phyloP scores from a whole-genome alignment of 768 basidiomycete genomes.

The Suillus occidentalis region DNA sequence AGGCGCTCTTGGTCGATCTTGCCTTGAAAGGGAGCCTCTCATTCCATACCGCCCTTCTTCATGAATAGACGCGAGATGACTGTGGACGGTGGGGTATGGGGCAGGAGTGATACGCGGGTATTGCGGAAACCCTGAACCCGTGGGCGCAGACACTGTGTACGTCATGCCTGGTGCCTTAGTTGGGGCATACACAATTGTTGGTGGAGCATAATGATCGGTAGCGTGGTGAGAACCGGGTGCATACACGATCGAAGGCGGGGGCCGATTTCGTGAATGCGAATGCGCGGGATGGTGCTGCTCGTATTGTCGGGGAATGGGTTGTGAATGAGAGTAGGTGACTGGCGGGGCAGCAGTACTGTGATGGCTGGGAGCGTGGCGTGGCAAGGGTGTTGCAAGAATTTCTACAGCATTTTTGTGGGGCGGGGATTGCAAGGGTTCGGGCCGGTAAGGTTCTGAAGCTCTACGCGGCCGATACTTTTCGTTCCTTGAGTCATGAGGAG shows the following conservation, averaged over 20 bases:
- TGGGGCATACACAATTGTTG: constrained; percentile 56
- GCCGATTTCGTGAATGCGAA: constrained; percentile 39
- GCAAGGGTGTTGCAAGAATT: constrained; percentile 34
- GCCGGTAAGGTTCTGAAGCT: constrained; percentile 29
- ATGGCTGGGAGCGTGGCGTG: constrained; percentile 27
- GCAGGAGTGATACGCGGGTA: constrained; percentile 43
- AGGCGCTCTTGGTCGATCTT: constrained; percentile 34
- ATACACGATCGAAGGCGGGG: constrained; percentile 61
- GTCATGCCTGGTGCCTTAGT: constrained; percentile 61
- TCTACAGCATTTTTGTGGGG: constrained; percentile 30
- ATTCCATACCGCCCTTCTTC: constrained; percentile 38
- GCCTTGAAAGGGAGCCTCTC: constrained; percentile 29
- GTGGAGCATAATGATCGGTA: constrained; percentile 56
- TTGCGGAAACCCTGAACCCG: constrained; percentile 36
- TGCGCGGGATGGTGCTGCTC: constrained; percentile 33
- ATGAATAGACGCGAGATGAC: constrained; percentile 35
- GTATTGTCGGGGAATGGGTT: constrained; percentile 37
- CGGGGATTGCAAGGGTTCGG: constrained; percentile 19
- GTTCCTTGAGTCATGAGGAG: constrained; percentile 29
- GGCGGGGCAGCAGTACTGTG: constrained; percentile 23
- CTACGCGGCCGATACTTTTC: constrained; percentile 33
- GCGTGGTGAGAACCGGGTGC: constrained; percentile 47
- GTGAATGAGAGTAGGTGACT: constrained; percentile 40
- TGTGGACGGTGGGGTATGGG: constrained; percentile 42
- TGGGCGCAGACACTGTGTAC: constrained; percentile 67